Evolutionary conservation across 2,329 filamentous ascomycete genomes (phyloP).

Genomic region (Pseudonectria buxi): DNA sequence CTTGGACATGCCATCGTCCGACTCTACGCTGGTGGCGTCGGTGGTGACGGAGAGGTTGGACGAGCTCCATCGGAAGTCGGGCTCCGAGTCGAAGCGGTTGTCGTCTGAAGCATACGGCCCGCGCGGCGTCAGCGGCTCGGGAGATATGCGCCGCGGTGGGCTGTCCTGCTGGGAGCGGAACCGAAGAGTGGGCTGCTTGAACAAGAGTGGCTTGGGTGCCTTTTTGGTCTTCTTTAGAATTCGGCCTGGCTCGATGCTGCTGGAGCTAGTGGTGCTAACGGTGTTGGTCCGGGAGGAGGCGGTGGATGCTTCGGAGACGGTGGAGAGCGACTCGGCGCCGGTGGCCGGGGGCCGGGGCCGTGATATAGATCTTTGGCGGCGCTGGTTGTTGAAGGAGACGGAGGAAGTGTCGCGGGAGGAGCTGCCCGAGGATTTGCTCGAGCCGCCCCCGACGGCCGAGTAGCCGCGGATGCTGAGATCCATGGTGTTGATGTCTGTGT

Average conservation of each 20-base stretch:
- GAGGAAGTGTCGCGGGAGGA: slow-evolving; percentile 9
- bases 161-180: slow-evolving; percentile 17
- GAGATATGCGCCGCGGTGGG: slow-evolving; percentile 6
- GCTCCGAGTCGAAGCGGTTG: slow-evolving; percentile 18
- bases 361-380: neutral
- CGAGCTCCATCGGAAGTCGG: slow-evolving; percentile 17
- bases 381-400: slow-evolving; percentile 11
- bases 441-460: slow-evolving; percentile 12
- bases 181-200: slow-evolving; percentile 18
- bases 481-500: slow-evolving; percentile 9
- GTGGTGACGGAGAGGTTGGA: slow-evolving; percentile 18
- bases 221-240: slow-evolving; percentile 3
- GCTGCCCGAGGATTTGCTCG: slow-evolving; percentile 9
- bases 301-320: slow-evolving; percentile 18
- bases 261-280: slow-evolving; percentile 4
- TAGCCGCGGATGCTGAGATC: slow-evolving; percentile 21
- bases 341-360: slow-evolving; percentile 10
- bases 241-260: slow-evolving; percentile 1
- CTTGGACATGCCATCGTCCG: slow-evolving; percentile 14
- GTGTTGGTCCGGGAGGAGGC: slow-evolving; percentile 8
- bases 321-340: slow-evolving; percentile 9
- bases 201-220: slow-evolving; percentile 12
- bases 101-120: slow-evolving; percentile 18
- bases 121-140: slow-evolving; percentile 15
- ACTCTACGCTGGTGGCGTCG: slow-evolving; percentile 18